Base-by-base conservation (phyloP, 2,329 filamentous ascomycete species). In the Stemphylium vesicarium region DNA sequence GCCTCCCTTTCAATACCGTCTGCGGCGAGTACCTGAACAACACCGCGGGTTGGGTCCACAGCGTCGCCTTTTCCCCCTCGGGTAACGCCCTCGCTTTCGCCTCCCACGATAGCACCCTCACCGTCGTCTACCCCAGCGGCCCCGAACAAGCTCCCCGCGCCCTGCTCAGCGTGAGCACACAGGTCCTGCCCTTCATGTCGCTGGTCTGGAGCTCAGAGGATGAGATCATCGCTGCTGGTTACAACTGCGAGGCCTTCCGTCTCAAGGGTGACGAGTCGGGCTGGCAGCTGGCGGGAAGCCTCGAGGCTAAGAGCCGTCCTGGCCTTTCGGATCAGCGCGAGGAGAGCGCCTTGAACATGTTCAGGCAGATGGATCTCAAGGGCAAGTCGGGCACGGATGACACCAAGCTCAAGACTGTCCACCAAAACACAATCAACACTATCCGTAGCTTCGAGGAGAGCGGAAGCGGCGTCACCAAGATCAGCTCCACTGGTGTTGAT, bases 281-380 rank as follows among this genome's bases (percentile, higher is more conserved):
- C 38, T 99, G 95, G 95, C 85, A 92, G 71, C 80, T 97, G 33
- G 85, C 84, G 32, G 93, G 92, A 29, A 89, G 91, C 4, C 80
- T 98, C 57, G 93, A 97, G 79, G 81, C 81, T 43, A 92, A 93
- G 78, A 73, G 85, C 44, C 80, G 83, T 4, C 81, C 83, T 24
- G 88, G 85, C 37, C 75, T 82, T 50, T 79, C 77, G 2, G 87
- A 84, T 53, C 84, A 85, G 50, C 84, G 89, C 29, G 95, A 98
- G 78, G 95, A 98, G 76, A 95, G 90, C 62, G 95, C 95, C 20
- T 81, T 97, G 75, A 96, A 98, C 78, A 96, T 98, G 92, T 99
- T 99, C 81, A 87, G 88, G 70, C 93, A 97, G 81, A 98, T 99
- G 95, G 95, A 99, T 77, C 83, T 99, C 63, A 96, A 95, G 83